Base-by-base conservation (phyloP, 192 early-diverging fungal species). In the Rhizoclosmatium sp. region DNA sequence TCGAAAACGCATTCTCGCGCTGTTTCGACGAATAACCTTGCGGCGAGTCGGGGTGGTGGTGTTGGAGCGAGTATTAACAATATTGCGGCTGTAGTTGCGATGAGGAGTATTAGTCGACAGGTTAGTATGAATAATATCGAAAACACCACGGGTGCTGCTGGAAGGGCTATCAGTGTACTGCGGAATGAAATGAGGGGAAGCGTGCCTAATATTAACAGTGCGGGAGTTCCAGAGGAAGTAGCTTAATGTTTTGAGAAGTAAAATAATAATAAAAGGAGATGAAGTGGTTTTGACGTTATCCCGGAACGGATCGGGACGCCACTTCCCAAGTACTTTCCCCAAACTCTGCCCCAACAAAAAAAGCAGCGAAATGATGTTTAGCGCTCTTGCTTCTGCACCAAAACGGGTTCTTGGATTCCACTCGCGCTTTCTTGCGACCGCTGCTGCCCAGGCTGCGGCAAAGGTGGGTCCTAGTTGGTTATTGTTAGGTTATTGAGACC, bases 371-470 rank as follows among this genome's bases (percentile, higher is more conserved):
- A 68, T 68, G 66, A 16, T 68, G 5, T 68, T 68, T 41, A 9
- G n/a, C 4, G 4, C 44, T 68, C 10, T 68, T 42, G n/a, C 66
- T 41, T 4, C 66, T 16, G 66, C 47, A 12, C 66, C 66, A 16
- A n/a, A 42, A 10, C 23, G 47, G 14, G 44, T 68, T 21, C 47
- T 47, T 46, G 47, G 14, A 4, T 68, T 68, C 66, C 14, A 58
- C 51, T n/a, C 9, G 39, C 56, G 72, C 4, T 62, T 75, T n/a
- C 45, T 62, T 10, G 72, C 72, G 14, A 62, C 59, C 7, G 72
- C 72, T 12, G 72, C 59, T 31, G 56, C 70, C 23, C 47, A 71
- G 56, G 70, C 54, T 58, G 67, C 67, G 16, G 67, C 67, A 69
- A 69, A 69, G 49, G 70, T 71, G 1, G 2, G 12, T 58, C 7